These are phyloP conservation scores for Halophytophthora polymorphica DNA, from an alignment of 352 stramenopile species.

Conservation along the genomic window DNA sequence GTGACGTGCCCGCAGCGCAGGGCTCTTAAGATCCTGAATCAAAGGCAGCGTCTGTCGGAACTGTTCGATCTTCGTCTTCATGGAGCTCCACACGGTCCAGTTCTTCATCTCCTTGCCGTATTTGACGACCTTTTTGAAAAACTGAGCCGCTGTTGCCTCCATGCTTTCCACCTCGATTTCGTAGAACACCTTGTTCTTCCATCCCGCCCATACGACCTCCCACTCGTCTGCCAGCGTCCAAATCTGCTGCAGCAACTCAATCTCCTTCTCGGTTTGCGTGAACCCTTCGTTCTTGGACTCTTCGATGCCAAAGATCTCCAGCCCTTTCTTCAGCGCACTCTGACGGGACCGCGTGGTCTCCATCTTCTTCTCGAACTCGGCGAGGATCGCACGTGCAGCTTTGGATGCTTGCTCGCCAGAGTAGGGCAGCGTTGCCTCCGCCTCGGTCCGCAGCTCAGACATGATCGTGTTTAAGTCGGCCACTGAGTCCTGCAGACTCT, in stretches of 20 bases:
- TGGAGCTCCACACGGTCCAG: slow-evolving; percentile 89
- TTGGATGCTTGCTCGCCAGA: slow-evolving; percentile 58
- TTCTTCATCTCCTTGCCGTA: slow-evolving; percentile 92
- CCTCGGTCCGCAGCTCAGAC: slow-evolving; percentile 73
- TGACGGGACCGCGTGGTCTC: slow-evolving; percentile 66
- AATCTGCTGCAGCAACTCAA: slow-evolving; percentile 89
- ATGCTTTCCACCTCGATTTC: slow-evolving; percentile 92
- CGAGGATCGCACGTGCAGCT: slow-evolving; percentile 55
- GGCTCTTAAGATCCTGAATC: slow-evolving; percentile 92
- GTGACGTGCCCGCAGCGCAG: slow-evolving; percentile 82
- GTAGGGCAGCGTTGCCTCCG: slow-evolving; percentile 75
- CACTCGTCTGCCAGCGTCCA: slow-evolving; percentile 89
- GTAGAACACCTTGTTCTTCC: slow-evolving; percentile 91
- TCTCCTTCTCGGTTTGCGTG: slow-evolving; percentile 82
- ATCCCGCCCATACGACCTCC: slow-evolving; percentile 87
- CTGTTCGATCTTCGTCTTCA: slow-evolving; percentile 94
- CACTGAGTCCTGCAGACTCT: slow-evolving; percentile 91
- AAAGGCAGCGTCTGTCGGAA: slow-evolving; percentile 90
- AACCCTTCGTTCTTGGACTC: slow-evolving; percentile 86
- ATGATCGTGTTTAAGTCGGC: slow-evolving; percentile 84
- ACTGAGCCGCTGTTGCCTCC: slow-evolving; percentile 85
- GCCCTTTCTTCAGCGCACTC: slow-evolving; percentile 79
- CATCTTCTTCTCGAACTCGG: slow-evolving; percentile 90
- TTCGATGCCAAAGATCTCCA: slow-evolving; percentile 92
- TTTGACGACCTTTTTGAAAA: slow-evolving; percentile 93